Base-by-base conservation (phyloP, 345 rosid genomes). In the Ailanthus altissimus region DNA sequence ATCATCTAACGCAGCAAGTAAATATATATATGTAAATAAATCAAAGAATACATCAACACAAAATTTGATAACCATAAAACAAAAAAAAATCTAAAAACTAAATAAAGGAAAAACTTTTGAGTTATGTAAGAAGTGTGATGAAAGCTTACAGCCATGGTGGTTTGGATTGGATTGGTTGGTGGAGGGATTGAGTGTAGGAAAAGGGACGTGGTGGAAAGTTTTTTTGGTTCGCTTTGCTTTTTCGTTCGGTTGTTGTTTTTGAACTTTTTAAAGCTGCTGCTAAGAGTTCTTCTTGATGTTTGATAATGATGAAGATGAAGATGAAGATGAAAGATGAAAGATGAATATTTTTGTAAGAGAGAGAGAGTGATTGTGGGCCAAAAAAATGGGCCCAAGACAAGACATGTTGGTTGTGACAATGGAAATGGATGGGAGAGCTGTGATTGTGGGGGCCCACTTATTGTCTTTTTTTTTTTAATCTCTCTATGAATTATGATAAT, bases 81-180 rank as follows among this genome's bases (percentile, higher is more conserved):
- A 8, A 25, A 69, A 23, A 14, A 53, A 8, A 18, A 53, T n/a
- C n/a, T n/a, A n/a, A n/a, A n/a, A n/a, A n/a, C n/a, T n/a, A n/a
- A n/a, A n/a, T n/a, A n/a, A 32, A 32, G 38, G 38, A 1, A 32
- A 32, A 32, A 32, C 38, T 32, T 32, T 32, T 32, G 3, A 32
- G 38, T 32, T 32, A 32, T n/a, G n/a, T n/a, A n/a, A n/a, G n/a
- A n/a, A n/a, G n/a, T n/a, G n/a, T n/a, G n/a, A 12, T 28, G 38
- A 46, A 32, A 61, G n/a, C 77, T 18, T 74, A 74, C 77, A 61
- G 77, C 77, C 77, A 74, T 74, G 47, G 10, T n/a, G n/a, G n/a
- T n/a, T n/a, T n/a, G n/a, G n/a, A n/a, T n/a, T n/a, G 6, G 21
- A 16, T 32, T 32, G 38, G 56, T 26, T 26, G 77, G 13, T 16